A percentile compares a stretch with the other conserved stretches of the same genome.
These are phyloP conservation scores for Colletotrichum sp. DNA, from an alignment of 2,329 filamentous ascomycete species.

Conservation along the genomic window DNA sequence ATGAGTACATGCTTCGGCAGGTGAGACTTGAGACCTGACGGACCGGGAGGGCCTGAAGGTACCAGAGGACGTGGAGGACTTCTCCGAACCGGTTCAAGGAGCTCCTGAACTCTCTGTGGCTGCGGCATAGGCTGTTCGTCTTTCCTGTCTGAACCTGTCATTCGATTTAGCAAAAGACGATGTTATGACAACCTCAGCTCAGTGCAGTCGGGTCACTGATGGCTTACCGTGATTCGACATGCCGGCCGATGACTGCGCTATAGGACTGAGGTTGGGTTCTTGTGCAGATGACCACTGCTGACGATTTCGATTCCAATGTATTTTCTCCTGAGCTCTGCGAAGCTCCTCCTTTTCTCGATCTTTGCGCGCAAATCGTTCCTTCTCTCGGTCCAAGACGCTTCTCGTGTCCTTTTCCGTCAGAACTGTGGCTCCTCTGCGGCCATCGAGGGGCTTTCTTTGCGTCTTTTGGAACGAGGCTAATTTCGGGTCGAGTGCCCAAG, in stretches of 20 bases:
- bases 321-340: constrained; percentile 32
- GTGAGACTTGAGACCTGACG: not conserved
- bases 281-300: constrained; percentile 57
- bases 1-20: constrained; percentile 1
- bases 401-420: constrained; percentile 51
- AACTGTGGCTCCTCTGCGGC: constrained; percentile 44
- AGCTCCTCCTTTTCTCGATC: constrained; percentile 43
- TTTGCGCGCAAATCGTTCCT: constrained; percentile 47
- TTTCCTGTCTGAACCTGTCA: not conserved
- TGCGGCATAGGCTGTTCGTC: not conserved
- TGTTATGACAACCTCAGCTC: not conserved
- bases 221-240: constrained; percentile 12
- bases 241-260: constrained; percentile 42
- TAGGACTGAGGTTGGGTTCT: constrained; percentile 54
- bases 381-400: constrained; percentile 31
- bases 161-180: not conserved
- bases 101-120: not conserved
- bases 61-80: not conserved
- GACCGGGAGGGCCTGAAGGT: not conserved
- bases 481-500: constrained; percentile 31
- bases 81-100: constrained; percentile 18
- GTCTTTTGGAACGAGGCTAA: constrained; percentile 35
- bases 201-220: not conserved
- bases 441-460: constrained; percentile 37
- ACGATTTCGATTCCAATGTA: constrained; percentile 49